Evolutionary conservation across 208 protist species (phyloP).

Genomic region (Crithidia thermophila): DNA sequence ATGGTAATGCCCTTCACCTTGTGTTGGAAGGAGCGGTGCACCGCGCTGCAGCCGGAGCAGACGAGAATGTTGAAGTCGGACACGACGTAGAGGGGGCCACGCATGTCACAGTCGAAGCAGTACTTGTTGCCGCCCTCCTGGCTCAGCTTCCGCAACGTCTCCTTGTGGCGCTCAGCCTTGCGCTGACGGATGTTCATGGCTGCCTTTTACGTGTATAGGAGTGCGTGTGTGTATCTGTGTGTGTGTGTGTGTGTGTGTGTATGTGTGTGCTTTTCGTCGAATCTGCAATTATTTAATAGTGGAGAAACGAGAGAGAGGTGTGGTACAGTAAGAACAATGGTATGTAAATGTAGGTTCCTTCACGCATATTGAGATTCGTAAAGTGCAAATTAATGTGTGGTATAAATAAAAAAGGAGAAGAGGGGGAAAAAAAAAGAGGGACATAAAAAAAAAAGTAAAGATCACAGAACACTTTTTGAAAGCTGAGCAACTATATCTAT

Average conservation of each 20-base stretch:
- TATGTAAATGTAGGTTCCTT: no score
- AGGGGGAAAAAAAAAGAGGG: no score
- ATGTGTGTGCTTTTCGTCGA: neutral
- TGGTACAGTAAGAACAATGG: neutral
- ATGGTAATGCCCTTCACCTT: conserved; percentile 90
- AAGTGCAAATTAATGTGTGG: no score
- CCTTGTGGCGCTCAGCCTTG: conserved; percentile 65
- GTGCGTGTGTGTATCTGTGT: conserved; percentile 3
- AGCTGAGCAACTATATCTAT: no score
- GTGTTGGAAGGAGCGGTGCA: conserved; percentile 86
- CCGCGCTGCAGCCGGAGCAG: conserved; percentile 79
- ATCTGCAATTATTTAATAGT: neutral
- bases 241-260: conserved; percentile 13
- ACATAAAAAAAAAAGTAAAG: no score
- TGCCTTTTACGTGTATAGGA: neutral
- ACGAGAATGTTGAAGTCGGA: conserved; percentile 75
- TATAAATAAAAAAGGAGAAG: no score
- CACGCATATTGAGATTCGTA: no score
- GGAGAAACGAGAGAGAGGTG: neutral
- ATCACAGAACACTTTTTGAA: no score
- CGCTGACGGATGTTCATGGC: conserved; percentile 66
- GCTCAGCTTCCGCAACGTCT: conserved; percentile 59
- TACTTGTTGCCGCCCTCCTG: conserved; percentile 68
- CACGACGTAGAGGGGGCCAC: conserved; percentile 82
- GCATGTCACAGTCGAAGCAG: conserved; percentile 72